Conservation (phyloP, 1,284 basidiomycete species). For the Butyriboletus appendiculatus region DNA sequence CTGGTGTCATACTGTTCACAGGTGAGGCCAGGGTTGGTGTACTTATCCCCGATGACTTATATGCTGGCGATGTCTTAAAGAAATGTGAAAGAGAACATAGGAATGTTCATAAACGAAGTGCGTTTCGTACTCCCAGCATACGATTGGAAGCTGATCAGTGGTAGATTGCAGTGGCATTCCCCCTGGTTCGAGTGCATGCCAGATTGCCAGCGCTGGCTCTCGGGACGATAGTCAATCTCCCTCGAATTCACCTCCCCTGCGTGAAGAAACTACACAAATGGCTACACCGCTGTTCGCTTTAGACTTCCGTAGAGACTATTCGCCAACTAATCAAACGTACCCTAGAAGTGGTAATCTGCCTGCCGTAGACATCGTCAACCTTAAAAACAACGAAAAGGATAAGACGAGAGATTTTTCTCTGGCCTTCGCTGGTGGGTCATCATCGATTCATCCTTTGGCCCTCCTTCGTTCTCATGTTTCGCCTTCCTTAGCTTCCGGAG, state of each 20-base stretch:
- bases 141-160: background rate
- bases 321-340: background rate
- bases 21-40: constrained; percentile 11
- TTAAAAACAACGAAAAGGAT: constrained; percentile 38
- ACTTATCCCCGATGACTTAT: background rate
- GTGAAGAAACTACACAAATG: background rate
- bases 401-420: constrained; percentile 39
- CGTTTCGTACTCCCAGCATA: background rate
- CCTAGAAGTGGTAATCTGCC: constrained; percentile 12
- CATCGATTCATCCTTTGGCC: background rate
- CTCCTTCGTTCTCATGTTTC: background rate
- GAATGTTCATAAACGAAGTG: constrained; percentile 21
- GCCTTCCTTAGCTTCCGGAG: constrained; percentile 18
- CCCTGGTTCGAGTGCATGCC: background rate
- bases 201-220: background rate
- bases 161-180: constrained; percentile 19
- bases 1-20: constrained; percentile 44
- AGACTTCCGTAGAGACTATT: background rate
- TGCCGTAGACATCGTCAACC: constrained; percentile 42
- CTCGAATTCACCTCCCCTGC: background rate
- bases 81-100: constrained; percentile 24
- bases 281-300: constrained; percentile 17
- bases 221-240: background rate
- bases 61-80: constrained; percentile 7
- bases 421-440: constrained; percentile 35